Evolutionary conservation across 345 rosid species (phyloP).

Genomic region (Noccaea caerulescens): DNA sequence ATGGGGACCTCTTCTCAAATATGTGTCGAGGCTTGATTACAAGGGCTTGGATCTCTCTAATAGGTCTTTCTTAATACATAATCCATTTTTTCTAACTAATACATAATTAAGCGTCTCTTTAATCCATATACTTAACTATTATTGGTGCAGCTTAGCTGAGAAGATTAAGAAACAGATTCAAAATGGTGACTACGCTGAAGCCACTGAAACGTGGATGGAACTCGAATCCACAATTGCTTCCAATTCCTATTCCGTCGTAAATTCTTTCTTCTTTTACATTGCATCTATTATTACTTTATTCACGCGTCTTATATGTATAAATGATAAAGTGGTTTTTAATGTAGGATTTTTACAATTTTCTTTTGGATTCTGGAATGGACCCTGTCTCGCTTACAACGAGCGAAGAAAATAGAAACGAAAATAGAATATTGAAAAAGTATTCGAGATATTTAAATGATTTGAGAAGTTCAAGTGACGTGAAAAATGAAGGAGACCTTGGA

Average conservation of each 20-base stretch:
- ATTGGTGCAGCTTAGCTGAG: slow-evolving; percentile 57
- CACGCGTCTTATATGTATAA: slow-evolving; percentile 1
- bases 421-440: slow-evolving; percentile 50
- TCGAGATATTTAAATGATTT: slow-evolving; percentile 53
- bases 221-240: slow-evolving; percentile 53
- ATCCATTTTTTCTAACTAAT: not conserved
- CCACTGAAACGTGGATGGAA: slow-evolving; percentile 67
- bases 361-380: slow-evolving; percentile 60
- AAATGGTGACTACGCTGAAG: slow-evolving; percentile 53
- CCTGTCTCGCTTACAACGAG: slow-evolving; percentile 49
- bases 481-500: slow-evolving; percentile 44
- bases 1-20: slow-evolving; percentile 90
- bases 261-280: not conserved
- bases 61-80: slow-evolving; percentile 47
- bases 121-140: slow-evolving; percentile 3
- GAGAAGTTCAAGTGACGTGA: slow-evolving; percentile 41
- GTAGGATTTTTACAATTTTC: slow-evolving; percentile 86
- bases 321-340: not conserved
- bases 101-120: slow-evolving; percentile 13
- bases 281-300: not conserved
- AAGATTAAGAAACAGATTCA: slow-evolving; percentile 62
- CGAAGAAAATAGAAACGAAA: slow-evolving; percentile 30
- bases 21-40: slow-evolving; percentile 69
- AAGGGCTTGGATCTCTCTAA: slow-evolving; percentile 58
- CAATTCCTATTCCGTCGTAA: slow-evolving; percentile 71